A percentile compares a stretch with the other conserved stretches of the same genome.
These are phyloP conservation scores for Linnemannia schmuckeri DNA, from an alignment of 192 early-diverging fungal species.

Conservation along the genomic window DNA sequence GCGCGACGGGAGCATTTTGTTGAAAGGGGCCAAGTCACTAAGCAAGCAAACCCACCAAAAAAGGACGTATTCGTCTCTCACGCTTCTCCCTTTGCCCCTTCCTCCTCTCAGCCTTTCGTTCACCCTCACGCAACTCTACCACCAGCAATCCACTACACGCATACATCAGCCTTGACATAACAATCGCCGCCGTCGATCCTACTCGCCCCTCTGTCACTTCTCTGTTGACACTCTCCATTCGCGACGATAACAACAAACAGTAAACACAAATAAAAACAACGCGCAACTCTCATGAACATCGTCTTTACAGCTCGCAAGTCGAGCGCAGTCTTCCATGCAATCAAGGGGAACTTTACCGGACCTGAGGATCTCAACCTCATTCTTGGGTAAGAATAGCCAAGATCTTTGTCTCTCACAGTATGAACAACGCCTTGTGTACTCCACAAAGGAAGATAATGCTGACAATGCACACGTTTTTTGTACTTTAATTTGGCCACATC, in stretches of 20 bases:
- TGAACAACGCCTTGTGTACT: background rate
- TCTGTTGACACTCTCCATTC: background rate
- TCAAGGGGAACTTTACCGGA: slow-evolving; percentile 75
- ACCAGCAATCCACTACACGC: background rate
- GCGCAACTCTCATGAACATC: slow-evolving; percentile 40
- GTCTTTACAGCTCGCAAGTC: slow-evolving; percentile 87
- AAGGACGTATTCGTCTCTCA: background rate
- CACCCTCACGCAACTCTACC: background rate
- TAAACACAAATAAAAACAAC: background rate
- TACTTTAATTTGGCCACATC: background rate
- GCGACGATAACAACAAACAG: background rate
- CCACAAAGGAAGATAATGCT: background rate
- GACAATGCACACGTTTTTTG: background rate
- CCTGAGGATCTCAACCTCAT: slow-evolving; percentile 78
- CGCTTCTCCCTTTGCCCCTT: background rate
- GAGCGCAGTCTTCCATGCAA: slow-evolving; percentile 74
- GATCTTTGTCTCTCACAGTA: background rate
- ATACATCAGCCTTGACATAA: background rate
- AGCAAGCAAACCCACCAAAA: background rate
- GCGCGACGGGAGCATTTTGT: background rate
- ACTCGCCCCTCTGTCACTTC: background rate
- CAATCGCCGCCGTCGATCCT: background rate
- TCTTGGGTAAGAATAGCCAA: slow-evolving; percentile 66
- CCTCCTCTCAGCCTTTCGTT: background rate
- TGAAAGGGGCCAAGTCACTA: background rate